Conservation (phyloP, 129 eudicot genomes). For the Mikania micrantha region DNA sequence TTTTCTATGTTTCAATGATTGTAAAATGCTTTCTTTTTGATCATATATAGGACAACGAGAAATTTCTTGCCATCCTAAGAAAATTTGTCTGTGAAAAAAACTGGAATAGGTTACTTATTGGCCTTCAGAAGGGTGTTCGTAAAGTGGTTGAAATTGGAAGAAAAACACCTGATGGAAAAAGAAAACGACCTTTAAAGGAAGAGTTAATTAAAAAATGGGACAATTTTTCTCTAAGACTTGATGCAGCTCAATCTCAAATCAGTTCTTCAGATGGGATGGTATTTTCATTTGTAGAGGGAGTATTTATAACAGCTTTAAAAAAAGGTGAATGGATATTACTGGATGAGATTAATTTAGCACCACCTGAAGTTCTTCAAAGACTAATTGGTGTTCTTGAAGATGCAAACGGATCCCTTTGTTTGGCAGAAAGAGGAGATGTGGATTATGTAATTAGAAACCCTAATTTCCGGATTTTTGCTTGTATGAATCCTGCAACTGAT, state of each 20-base stretch:
- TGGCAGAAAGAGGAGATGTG: slow-evolving; percentile 88
- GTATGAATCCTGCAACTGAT: slow-evolving; percentile 99
- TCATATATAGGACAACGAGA: slow-evolving; percentile 43
- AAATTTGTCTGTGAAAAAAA: slow-evolving; percentile 45
- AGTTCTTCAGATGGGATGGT: slow-evolving; percentile 76
- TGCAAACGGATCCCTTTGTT: slow-evolving; percentile 81
- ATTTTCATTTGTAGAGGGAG: slow-evolving; percentile 93
- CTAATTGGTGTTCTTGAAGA: slow-evolving; percentile 91
- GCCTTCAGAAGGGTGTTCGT: slow-evolving; percentile 40
- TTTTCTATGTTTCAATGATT: neutral
- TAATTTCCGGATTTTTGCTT: slow-evolving; percentile 78
- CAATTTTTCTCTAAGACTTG: slow-evolving; percentile 44
- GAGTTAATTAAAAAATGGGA: slow-evolving; percentile 55
- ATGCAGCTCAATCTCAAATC: slow-evolving; percentile 55
- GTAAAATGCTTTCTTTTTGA: neutral
- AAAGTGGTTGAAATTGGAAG: slow-evolving; percentile 31
- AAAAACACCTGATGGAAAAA: slow-evolving; percentile 45
- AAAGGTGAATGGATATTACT: slow-evolving; percentile 96
- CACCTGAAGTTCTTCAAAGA: slow-evolving; percentile 94
- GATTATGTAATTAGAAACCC: slow-evolving; percentile 61
- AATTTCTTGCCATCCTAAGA: slow-evolving; percentile 37
- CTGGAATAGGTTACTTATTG: slow-evolving; percentile 58
- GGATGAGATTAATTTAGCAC: slow-evolving; percentile 95
- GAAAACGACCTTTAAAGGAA: slow-evolving; percentile 57
- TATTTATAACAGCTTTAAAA: slow-evolving; percentile 76